Conservation (phyloP, 768 basidiomycete species). For the Lactarius evosmus region DNA sequence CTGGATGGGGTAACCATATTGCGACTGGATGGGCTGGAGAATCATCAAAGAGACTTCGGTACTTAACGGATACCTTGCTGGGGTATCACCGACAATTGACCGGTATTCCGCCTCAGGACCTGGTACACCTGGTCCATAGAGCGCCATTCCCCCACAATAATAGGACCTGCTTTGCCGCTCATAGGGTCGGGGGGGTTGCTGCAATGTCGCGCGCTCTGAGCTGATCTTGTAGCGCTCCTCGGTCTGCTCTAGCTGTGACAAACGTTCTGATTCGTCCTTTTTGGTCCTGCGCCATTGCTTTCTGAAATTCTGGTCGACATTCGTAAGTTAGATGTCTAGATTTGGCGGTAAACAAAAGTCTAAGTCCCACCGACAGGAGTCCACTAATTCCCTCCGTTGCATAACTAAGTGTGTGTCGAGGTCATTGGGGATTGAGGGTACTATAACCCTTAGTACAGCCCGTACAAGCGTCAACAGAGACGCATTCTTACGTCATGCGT, state of each 20-base stretch:
- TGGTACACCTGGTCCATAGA: constrained; percentile 23
- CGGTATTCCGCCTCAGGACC: constrained; percentile 20
- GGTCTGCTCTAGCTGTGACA: constrained; percentile 11
- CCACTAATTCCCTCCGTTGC: constrained; percentile 91
- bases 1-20: constrained; percentile 17
- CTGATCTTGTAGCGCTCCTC: constrained; percentile 16
- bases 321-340: constrained; percentile 24
- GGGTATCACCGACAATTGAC: constrained; percentile 3
- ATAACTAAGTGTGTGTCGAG: constrained; percentile 98
- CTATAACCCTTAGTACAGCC: constrained; percentile 79
- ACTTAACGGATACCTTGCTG: constrained; percentile 8
- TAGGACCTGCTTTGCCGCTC: constrained; percentile 11
- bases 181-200: constrained; percentile 9
- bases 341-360: neutral
- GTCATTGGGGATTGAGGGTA: constrained; percentile 93
- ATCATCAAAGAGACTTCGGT: constrained; percentile 9
- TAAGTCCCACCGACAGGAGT: constrained; percentile 75
- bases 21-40: constrained; percentile 11
- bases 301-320: constrained; percentile 78
- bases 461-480: constrained; percentile 59
- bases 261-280: constrained; percentile 52
- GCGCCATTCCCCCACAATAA: constrained; percentile 9
- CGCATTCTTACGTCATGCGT: constrained; percentile 79
- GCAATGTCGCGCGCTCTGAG: constrained; percentile 4
- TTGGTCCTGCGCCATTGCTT: constrained; percentile 95